These are phyloP conservation scores for Epichloe gansuensis DNA, from an alignment of 2,329 filamentous ascomycete genomes.

Conservation along the genomic window DNA sequence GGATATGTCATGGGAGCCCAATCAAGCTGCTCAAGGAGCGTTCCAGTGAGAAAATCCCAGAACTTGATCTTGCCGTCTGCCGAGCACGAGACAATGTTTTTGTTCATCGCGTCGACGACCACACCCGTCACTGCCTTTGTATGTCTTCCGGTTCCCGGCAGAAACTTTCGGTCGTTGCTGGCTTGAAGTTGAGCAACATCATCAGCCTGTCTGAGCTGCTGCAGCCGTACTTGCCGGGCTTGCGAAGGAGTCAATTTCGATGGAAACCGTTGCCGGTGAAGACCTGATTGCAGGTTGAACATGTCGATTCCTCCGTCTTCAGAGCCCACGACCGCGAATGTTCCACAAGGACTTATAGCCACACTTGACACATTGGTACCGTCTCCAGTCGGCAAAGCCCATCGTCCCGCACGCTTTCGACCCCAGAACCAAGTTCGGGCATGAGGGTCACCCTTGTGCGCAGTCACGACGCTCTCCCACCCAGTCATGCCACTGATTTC, in stretches of 20 bases:
- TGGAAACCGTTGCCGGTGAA: constrained; percentile 79
- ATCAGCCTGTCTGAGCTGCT: constrained; percentile 47
- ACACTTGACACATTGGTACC: constrained; percentile 74
- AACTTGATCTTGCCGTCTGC: constrained; percentile 92
- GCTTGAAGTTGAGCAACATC: constrained; percentile 43
- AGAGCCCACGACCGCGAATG: constrained; percentile 84
- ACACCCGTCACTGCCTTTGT: constrained; percentile 74
- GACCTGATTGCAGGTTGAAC: constrained; percentile 92
- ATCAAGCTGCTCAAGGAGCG: constrained; percentile 67
- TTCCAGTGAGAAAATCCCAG: constrained; percentile 86
- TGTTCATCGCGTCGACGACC: constrained; percentile 80
- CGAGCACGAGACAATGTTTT: constrained; percentile 71
- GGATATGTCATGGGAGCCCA: constrained; percentile 68
- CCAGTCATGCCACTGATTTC: constrained; percentile 69
- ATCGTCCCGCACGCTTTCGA: constrained; percentile 80
- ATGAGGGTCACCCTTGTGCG: constrained; percentile 71
- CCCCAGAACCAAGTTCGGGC: constrained; percentile 99
- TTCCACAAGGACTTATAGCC: constrained; percentile 81
- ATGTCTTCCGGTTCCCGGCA: constrained; percentile 57
- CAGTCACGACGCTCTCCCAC: constrained; percentile 95
- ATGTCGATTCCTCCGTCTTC: constrained; percentile 75
- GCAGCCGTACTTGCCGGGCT: constrained; percentile 60
- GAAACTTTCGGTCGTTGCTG: constrained; percentile 29
- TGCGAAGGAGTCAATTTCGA: constrained; percentile 65
- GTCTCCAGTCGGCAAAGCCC: constrained; percentile 83